Base-by-base conservation (phyloP, 1,284 basidiomycete genomes). In the Ustilago sp. region DNA sequence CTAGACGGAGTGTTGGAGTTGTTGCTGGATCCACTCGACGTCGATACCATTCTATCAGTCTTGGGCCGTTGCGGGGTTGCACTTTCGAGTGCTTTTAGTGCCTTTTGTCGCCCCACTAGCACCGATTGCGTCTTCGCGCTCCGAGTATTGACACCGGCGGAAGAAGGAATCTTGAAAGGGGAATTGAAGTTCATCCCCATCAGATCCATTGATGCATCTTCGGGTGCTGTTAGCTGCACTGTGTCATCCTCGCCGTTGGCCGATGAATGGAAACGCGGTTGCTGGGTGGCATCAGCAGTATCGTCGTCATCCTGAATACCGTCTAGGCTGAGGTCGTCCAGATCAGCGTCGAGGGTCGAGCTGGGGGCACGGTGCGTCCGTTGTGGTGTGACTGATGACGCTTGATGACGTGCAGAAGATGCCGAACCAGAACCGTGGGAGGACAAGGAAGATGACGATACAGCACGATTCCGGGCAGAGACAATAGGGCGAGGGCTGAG, bases 121-220 rank as follows among this genome's bases (percentile, higher is more conserved):
- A 61, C 59, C 13, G 66, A 65, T 9, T 60, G 66, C 15, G 62
- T 50, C n/a, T 60, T 61, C 7, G 50, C 61, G 8, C 59, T 50
- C 4, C 68, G 55, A 8, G 43, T 7, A 28, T 31, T 28, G 3
- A 15, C 31, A 5, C 19, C 31, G 2, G 47, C 55, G 23, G 63
- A 61, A 12, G 52, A 38, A 11, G 68, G 65, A n/a, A 73, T 45
- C 48, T 68, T 70, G 68, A 77, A 77, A 13, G 75, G 71, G 34
- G 66, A 72, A 41, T 38, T 79, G 56, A 81, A 80, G 51, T 68
- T 70, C 65, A 70, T 71, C 0, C 68, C 74, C 78, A 81, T 81
- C 61, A 81, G 53, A 59, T 81, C 80, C 57, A 81, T 71, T 8
- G 80, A 77, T 32, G 68, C 80, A 36, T 81, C 81, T 17, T 68